Conservation (phyloP, 768 basidiomycete genomes). For the Lactifluus volemus region DNA sequence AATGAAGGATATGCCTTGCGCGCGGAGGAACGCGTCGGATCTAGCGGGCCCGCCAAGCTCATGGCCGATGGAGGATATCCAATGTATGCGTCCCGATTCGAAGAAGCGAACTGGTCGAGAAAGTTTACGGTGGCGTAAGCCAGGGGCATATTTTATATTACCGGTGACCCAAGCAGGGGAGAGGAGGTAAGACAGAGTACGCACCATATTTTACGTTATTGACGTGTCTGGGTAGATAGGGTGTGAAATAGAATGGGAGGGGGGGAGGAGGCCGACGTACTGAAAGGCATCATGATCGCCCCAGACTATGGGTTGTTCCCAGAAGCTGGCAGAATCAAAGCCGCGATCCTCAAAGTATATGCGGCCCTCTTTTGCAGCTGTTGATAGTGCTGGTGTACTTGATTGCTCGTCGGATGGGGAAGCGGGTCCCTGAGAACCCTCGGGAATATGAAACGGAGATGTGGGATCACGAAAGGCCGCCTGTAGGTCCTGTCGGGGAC, state of each 20-base stretch:
- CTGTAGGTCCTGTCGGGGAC: constrained; percentile 41
- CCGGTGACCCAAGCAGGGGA: too few relatives aligned
- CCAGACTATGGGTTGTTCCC: constrained; percentile 73
- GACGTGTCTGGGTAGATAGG: constrained; percentile 47
- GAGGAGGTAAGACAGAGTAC: constrained; percentile 16
- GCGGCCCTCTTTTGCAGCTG: constrained; percentile 31
- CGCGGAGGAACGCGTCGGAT: constrained; percentile 50
- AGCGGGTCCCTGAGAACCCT: constrained; percentile 49
- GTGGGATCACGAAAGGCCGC: constrained; percentile 53
- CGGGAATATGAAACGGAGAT: constrained; percentile 57
- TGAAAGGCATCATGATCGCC: constrained; percentile 74
- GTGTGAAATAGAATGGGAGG: neutral
- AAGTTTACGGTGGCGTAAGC: neutral
- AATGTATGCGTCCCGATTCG: constrained; percentile 65
- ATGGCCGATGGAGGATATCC: constrained; percentile 50
- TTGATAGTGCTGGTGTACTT: constrained; percentile 6
- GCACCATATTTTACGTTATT: constrained; percentile 70
- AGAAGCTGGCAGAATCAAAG: constrained; percentile 58
- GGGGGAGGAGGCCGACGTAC: constrained; percentile 33
- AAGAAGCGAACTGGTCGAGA: constrained; percentile 48
- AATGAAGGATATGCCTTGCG: constrained; percentile 61
- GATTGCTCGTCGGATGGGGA: constrained; percentile 45
- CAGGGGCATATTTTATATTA: neutral
- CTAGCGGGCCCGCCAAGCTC: constrained; percentile 50
- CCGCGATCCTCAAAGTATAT: constrained; percentile 38